phyloP scores from a whole-genome alignment of 495 filamentous ascomycete genomes.

The Chaetomidium leptoderma region DNA sequence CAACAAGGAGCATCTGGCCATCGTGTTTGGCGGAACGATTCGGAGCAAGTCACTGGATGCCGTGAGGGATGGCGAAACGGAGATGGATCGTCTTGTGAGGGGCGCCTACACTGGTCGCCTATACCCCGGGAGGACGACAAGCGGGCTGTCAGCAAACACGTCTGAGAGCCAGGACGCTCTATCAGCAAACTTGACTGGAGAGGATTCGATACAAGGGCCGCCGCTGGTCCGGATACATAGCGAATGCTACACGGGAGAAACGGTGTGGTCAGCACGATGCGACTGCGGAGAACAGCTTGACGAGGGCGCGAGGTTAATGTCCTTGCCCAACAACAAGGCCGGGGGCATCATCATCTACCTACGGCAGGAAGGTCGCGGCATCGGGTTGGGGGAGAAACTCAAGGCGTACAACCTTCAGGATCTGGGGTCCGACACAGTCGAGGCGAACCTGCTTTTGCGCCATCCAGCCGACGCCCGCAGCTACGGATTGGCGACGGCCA shows the following conservation, averaged over 20 bases:
- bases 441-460: constrained; percentile 85
- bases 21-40: constrained; percentile 87
- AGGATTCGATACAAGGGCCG: constrained; percentile 2
- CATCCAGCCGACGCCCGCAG: constrained; percentile 93
- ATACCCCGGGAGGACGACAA: constrained; percentile 77
- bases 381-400: constrained; percentile 89
- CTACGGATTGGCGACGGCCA: constrained; percentile 92
- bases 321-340: constrained; percentile 58
- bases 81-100: constrained; percentile 91
- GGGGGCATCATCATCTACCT: constrained; percentile 94
- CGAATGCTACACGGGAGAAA: constrained; percentile 98
- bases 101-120: constrained; percentile 87
- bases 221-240: constrained; percentile 93
- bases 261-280: constrained; percentile 93
- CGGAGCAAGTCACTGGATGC: constrained; percentile 75
- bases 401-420: constrained; percentile 99
- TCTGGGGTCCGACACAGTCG: constrained; percentile 89
- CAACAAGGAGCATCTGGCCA: constrained; percentile 95
- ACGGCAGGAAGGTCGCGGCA: constrained; percentile 92
- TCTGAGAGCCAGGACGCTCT: not conserved
- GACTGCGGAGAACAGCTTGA: constrained; percentile 98
- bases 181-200: too few relatives aligned
- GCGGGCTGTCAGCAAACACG: constrained; percentile 38
- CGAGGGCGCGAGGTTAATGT: constrained; percentile 93
- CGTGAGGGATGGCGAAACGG: constrained; percentile 79